Evolutionary conservation across 2,329 filamentous ascomycete genomes (phyloP).

Genomic region (Epichloe sp.): DNA sequence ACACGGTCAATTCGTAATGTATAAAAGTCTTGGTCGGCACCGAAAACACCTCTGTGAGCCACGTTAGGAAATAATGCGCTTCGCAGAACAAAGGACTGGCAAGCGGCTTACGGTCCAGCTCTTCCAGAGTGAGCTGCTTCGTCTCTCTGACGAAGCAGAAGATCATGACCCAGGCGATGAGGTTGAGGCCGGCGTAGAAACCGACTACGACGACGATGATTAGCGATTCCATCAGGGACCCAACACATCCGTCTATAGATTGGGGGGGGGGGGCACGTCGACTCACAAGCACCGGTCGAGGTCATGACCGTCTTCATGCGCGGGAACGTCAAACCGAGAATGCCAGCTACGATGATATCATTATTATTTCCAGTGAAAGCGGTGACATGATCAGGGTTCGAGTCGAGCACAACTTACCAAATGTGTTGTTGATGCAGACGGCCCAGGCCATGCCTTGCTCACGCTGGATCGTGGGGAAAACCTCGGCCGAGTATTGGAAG

Average conservation of each 20-base stretch:
- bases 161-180: slow-evolving; percentile 30
- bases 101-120: slow-evolving; percentile 16
- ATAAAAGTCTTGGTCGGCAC: slow-evolving; percentile 20
- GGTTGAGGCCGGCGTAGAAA: slow-evolving; percentile 33
- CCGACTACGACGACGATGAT: slow-evolving; percentile 11
- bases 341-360: neutral
- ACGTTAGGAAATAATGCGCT: neutral
- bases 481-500: slow-evolving; percentile 52
- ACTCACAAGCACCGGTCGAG: slow-evolving; percentile 17
- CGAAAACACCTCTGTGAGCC: slow-evolving; percentile 17
- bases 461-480: slow-evolving; percentile 52
- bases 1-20: slow-evolving; percentile 18
- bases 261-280: too few relatives aligned
- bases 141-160: slow-evolving; percentile 36
- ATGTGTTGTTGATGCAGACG: slow-evolving; percentile 26
- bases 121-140: slow-evolving; percentile 34
- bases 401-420: slow-evolving; percentile 8
- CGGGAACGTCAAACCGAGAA: slow-evolving; percentile 38
- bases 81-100: neutral
- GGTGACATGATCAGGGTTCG: too few relatives aligned
- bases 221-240: too few relatives aligned
- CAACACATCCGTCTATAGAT: neutral
- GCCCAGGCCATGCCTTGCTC: slow-evolving; percentile 56
- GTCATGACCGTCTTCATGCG: slow-evolving; percentile 20
- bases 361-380: too few relatives aligned